Evolutionary conservation across 441 rosid genomes (phyloP).

Genomic region (Croton laevigatus): DNA sequence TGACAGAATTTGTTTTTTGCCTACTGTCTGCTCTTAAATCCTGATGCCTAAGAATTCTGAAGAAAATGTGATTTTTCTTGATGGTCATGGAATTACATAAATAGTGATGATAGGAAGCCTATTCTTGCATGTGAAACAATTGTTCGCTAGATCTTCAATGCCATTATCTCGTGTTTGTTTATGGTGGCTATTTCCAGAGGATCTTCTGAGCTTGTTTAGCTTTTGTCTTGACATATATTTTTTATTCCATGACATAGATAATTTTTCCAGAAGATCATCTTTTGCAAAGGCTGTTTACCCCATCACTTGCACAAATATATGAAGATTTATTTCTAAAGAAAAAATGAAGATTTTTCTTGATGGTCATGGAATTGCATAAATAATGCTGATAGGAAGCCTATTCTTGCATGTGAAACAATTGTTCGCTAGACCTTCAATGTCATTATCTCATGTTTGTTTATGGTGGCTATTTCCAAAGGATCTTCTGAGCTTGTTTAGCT

Average conservation of each 20-base stretch:
- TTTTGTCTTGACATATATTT: not conserved
- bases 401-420: not conserved
- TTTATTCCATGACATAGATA: slow-evolving; percentile 38
- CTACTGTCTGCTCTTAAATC: not conserved
- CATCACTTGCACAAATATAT: slow-evolving; percentile 78
- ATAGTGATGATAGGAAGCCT: not conserved
- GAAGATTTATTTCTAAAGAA: slow-evolving; percentile 73
- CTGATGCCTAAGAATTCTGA: not conserved
- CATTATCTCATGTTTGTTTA: no score
- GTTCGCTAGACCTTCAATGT: no score
- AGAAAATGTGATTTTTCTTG: slow-evolving; percentile 52
- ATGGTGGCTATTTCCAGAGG: no score
- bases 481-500: not conserved
- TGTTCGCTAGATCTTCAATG: no score
- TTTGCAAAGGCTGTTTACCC: slow-evolving; percentile 83
- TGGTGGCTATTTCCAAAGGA: no score
- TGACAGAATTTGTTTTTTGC: not conserved
- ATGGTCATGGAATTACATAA: slow-evolving; percentile 30
- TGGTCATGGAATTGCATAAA: slow-evolving; percentile 25
- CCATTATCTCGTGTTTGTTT: no score
- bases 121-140: not conserved
- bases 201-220: not conserved
- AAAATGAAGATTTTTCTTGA: slow-evolving; percentile 85
- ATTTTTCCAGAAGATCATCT: slow-evolving; percentile 84
- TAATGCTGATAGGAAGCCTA: not conserved